A percentile compares a stretch with the other conserved stretches of the same genome.
These are phyloP conservation scores for Backusella liffmaniae DNA, from an alignment of 192 early-diverging fungal species.

Conservation along the genomic window DNA sequence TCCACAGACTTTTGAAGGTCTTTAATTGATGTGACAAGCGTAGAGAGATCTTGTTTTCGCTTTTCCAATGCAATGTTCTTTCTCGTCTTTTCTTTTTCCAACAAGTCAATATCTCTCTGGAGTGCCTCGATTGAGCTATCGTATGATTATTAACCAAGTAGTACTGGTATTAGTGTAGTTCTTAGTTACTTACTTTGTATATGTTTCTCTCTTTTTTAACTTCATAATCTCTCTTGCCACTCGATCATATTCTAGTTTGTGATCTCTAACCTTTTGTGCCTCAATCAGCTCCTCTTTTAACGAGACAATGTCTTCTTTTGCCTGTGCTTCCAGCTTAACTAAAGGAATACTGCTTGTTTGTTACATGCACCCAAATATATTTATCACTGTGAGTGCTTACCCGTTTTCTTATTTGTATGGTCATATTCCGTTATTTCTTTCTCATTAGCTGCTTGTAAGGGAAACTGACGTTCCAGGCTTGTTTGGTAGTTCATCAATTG, in stretches of 20 bases:
- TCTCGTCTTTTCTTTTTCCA: slow-evolving; percentile 30
- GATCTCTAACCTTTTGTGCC: slow-evolving; percentile 41
- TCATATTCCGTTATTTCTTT: slow-evolving; percentile 46
- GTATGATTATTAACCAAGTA: not conserved
- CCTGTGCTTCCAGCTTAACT: slow-evolving; percentile 36
- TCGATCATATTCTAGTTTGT: slow-evolving; percentile 56
- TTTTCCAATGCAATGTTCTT: slow-evolving; percentile 15
- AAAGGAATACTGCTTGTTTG: not conserved
- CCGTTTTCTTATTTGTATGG: slow-evolving; percentile 39
- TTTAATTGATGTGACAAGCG: slow-evolving; percentile 22
- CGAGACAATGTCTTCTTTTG: slow-evolving; percentile 39
- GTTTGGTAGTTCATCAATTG: slow-evolving; percentile 47
- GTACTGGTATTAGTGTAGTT: not conserved
- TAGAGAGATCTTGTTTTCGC: slow-evolving; percentile 28
- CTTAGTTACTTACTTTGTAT: slow-evolving; percentile 26
- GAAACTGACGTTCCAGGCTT: slow-evolving; percentile 44
- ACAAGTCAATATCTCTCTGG: slow-evolving; percentile 30
- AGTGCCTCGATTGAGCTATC: slow-evolving; percentile 29
- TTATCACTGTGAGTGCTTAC: not conserved
- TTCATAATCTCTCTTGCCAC: slow-evolving; percentile 52
- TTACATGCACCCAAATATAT: not conserved
- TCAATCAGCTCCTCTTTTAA: slow-evolving; percentile 44
- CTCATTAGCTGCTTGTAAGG: slow-evolving; percentile 53
- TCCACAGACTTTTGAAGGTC: slow-evolving; percentile 29
- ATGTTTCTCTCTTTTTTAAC: slow-evolving; percentile 27